A percentile compares a stretch with the other conserved stretches of the same genome.
These are phyloP conservation scores for Stromatinia cepivora DNA, from an alignment of 2,329 filamentous ascomycete species.

Conservation along the genomic window DNA sequence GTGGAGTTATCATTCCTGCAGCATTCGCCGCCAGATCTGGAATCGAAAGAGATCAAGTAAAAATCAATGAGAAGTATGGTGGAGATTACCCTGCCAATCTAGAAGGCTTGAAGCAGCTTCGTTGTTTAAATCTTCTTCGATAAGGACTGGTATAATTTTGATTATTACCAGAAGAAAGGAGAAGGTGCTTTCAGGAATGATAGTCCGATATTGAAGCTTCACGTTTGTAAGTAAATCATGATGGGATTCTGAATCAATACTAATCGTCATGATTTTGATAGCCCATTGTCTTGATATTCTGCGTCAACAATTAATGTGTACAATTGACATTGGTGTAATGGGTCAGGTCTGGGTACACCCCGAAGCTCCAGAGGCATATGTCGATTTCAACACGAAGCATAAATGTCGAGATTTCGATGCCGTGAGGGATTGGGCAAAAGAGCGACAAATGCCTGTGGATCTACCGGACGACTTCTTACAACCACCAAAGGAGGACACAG, in stretches of 20 bases:
- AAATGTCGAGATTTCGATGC: conserved; percentile 54
- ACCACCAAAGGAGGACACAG: conserved; percentile 29
- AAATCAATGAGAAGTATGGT: background rate
- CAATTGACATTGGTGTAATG: conserved; percentile 51
- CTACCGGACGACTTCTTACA: conserved; percentile 36
- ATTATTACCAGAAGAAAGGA: conserved; percentile 49
- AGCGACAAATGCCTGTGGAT: conserved; percentile 44
- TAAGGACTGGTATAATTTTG: conserved; percentile 54
- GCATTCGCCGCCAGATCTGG: background rate
- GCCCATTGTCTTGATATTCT: conserved; percentile 56
- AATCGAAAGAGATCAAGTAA: background rate
- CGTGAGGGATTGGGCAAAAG: conserved; percentile 51
- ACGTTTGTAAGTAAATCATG: conserved; percentile 40
- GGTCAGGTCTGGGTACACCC: conserved; percentile 54
- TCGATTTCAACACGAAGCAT: conserved; percentile 56
- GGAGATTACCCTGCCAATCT: conserved; percentile 4
- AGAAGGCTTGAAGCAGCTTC: conserved; percentile 11
- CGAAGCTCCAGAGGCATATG: conserved; percentile 44
- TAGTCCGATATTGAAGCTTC: conserved; percentile 49
- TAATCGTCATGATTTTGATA: background rate
- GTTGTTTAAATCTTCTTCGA: conserved; percentile 48
- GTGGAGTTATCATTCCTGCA: background rate
- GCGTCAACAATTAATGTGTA: conserved; percentile 57
- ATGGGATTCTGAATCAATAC: background rate
- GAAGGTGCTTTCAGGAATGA: conserved; percentile 51